These are phyloP conservation scores for Magnaporthiopsis rhizophila DNA, from an alignment of 2,329 filamentous ascomycete species.

Conservation along the genomic window DNA sequence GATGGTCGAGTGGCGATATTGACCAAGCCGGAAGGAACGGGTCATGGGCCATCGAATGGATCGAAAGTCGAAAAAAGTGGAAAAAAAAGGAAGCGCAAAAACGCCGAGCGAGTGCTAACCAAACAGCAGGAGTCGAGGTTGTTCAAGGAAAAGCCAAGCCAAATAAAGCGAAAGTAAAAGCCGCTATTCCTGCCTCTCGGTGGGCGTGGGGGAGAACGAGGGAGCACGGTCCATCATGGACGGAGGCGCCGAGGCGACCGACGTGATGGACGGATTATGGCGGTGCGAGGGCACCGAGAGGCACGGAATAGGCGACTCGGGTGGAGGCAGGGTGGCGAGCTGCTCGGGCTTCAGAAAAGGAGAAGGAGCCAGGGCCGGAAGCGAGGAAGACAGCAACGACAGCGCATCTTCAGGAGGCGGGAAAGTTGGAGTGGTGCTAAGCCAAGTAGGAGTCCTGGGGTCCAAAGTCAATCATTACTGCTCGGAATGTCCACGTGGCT, in stretches of 20 bases:
- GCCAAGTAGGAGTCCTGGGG: slow-evolving; percentile 37
- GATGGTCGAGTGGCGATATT: not conserved
- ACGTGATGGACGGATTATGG: slow-evolving; percentile 24
- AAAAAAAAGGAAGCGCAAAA: not conserved
- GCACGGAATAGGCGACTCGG: slow-evolving; percentile 35
- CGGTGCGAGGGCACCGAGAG: slow-evolving; percentile 24
- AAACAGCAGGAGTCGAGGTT: slow-evolving; percentile 18
- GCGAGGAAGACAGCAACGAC: slow-evolving; percentile 26
- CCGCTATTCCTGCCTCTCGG: slow-evolving; percentile 24
- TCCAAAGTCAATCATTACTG: slow-evolving; percentile 44
- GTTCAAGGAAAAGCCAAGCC: slow-evolving; percentile 16
- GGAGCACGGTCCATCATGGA: slow-evolving; percentile 9
- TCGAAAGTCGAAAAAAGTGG: slow-evolving; percentile 9
- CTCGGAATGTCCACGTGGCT: slow-evolving; percentile 1
- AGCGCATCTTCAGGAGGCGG: slow-evolving; percentile 35
- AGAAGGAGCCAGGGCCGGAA: slow-evolving; percentile 30
- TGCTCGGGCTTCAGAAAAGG: slow-evolving; percentile 36
- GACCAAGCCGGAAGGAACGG: not conserved
- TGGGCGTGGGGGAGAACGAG: slow-evolving; percentile 24
- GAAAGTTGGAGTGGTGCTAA: slow-evolving; percentile 35
- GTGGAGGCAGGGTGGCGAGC: slow-evolving; percentile 34
- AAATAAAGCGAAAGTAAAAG: slow-evolving; percentile 15
- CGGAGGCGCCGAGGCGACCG: slow-evolving; percentile 5
- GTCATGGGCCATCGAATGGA: slow-evolving; percentile 6
- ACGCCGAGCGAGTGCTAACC: slow-evolving; percentile 14